A percentile compares a stretch with the other conserved stretches of the same genome.
Conservation (phyloP, 257 asterid genomes). For the Solanum lignicaule region DNA sequence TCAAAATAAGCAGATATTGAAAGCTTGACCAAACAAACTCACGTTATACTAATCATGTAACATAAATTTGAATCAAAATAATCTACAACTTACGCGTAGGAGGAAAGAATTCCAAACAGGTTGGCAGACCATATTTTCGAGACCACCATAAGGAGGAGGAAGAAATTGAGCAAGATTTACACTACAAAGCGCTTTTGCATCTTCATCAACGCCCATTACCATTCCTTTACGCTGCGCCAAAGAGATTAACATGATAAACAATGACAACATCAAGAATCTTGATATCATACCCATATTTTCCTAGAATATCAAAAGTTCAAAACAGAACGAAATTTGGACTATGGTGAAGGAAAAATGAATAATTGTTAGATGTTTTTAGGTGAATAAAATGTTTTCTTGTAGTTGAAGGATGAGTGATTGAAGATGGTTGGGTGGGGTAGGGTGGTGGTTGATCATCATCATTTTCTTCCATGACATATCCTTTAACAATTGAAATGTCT, state of each 20-base stretch:
- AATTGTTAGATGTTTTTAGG: not conserved
- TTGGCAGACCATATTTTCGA: conserved; percentile 62
- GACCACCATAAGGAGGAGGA: conserved; percentile 70
- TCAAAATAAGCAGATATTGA: not conserved
- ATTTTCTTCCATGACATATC: conserved; percentile 11
- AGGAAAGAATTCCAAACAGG: conserved; percentile 79
- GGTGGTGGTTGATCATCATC: conserved; percentile 46
- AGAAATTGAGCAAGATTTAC: conserved; percentile 55
- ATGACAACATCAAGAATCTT: not conserved
- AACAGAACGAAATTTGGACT: not conserved
- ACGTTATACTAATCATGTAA: not conserved
- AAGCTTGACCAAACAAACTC: not conserved
- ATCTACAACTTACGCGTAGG: conserved; percentile 36
- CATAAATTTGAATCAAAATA: too few species aligned
- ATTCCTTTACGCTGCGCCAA: not conserved
- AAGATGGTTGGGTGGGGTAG: conserved; percentile 15
- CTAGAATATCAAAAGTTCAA: conserved; percentile 3
- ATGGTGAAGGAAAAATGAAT: not conserved
- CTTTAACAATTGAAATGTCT: conserved; percentile 2
- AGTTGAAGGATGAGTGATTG: conserved; percentile 4
- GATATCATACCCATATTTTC: not conserved
- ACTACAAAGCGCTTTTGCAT: conserved; percentile 33
- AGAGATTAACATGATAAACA: not conserved
- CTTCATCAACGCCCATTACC: not conserved
- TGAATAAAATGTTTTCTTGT: not conserved